Evolutionary conservation across 75 land plant genomes (phyloP).

Genomic region (Sequoia sempervirens): DNA sequence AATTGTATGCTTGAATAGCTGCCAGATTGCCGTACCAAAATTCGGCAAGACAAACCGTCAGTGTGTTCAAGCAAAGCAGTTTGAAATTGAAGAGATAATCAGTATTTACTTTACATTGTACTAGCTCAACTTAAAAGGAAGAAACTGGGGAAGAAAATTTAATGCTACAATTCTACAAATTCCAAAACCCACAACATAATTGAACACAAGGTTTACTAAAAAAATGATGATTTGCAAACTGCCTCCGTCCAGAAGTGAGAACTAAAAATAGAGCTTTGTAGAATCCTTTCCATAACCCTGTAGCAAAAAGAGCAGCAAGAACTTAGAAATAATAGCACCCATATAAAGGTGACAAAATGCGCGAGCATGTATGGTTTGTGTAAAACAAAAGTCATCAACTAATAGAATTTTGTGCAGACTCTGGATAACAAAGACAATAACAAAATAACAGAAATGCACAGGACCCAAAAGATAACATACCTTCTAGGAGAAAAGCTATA

Average conservation of each 20-base stretch:
- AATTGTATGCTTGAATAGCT: constrained; percentile 4
- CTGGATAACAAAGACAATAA: background rate
- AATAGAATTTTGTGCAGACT: no score
- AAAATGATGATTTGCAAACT: background rate
- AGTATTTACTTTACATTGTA: background rate
- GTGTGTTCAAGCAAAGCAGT: background rate
- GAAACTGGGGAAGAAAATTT: background rate
- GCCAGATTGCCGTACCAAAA: background rate
- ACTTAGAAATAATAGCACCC: background rate
- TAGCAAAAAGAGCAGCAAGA: background rate
- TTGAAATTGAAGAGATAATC: background rate
- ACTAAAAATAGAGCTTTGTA: no score
- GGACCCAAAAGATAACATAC: constrained; percentile 1
- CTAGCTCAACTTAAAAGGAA: background rate
- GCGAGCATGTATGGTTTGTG: background rate
- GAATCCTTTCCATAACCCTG: background rate
- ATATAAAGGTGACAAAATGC: background rate
- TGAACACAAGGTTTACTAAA: constrained; percentile 4
- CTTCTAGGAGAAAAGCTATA: constrained; percentile 6
- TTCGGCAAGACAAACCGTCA: background rate
- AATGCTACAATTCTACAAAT: constrained; percentile 2
- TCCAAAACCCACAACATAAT: background rate
- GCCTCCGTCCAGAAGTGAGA: background rate
- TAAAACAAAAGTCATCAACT: background rate
- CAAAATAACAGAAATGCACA: background rate